Conservation (phyloP, 495 filamentous ascomycete species). For the Astrocystis sublimbata region DNA sequence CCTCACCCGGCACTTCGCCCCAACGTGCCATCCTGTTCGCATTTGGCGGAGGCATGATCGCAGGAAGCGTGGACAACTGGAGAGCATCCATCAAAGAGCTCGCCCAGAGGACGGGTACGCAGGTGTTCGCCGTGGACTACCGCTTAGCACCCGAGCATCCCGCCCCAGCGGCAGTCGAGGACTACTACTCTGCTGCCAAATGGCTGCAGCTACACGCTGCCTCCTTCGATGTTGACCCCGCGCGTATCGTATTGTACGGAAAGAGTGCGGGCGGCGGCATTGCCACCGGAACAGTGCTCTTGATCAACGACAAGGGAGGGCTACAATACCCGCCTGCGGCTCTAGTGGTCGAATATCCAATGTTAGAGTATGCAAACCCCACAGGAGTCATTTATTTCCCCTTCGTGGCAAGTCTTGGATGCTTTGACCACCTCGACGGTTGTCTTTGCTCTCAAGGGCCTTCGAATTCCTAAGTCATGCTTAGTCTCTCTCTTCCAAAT, state of each 20-base stretch:
- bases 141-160: slow-evolving; percentile 45
- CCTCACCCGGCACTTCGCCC: neutral
- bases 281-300: slow-evolving; percentile 34
- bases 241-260: slow-evolving; percentile 39
- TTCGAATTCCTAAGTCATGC: no score
- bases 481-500: no score
- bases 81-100: slow-evolving; percentile 22
- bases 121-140: slow-evolving; percentile 42
- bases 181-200: slow-evolving; percentile 35
- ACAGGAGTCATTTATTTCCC: no score
- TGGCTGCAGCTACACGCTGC: slow-evolving; percentile 33
- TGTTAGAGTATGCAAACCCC: no score
- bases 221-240: slow-evolving; percentile 37
- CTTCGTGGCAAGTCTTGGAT: no score
- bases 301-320: slow-evolving; percentile 36
- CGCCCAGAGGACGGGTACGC: slow-evolving; percentile 22
- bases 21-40: slow-evolving; percentile 38
- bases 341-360: slow-evolving; percentile 40
- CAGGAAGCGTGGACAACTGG: slow-evolving; percentile 29
- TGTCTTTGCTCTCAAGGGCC: no score
- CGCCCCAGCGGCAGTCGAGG: slow-evolving; percentile 35
- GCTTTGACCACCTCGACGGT: no score
- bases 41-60: slow-evolving; percentile 44
- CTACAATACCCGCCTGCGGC: slow-evolving; percentile 31
- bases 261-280: slow-evolving; percentile 44